Percentiles rank a stretch among this genome's conserved stretches.
phyloP scores from a whole-genome alignment of 2,329 filamentous ascomycete species.

The Epicoccum sorghinum region DNA sequence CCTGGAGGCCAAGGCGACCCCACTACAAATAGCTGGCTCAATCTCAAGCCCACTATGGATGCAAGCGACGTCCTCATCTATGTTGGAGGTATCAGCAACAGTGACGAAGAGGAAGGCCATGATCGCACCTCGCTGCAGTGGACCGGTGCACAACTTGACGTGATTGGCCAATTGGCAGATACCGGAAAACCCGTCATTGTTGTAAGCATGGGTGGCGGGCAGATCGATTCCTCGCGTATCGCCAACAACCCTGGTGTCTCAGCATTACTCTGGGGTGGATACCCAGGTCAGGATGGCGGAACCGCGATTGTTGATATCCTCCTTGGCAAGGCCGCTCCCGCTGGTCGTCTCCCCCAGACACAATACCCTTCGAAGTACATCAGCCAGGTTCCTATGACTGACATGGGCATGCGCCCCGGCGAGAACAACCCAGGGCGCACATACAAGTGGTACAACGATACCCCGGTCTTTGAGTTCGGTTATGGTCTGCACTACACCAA shows the following conservation, averaged over 20 bases:
- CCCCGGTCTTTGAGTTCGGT: slow-evolving; percentile 60
- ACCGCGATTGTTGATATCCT: slow-evolving; percentile 62
- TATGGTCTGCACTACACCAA: slow-evolving; percentile 65
- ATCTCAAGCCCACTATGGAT: slow-evolving; percentile 26
- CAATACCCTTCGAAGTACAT: slow-evolving; percentile 63
- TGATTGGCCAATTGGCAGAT: slow-evolving; percentile 57
- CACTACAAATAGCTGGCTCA: slow-evolving; percentile 32
- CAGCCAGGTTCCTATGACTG: slow-evolving; percentile 58
- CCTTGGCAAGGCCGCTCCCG: slow-evolving; percentile 59
- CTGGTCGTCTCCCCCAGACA: slow-evolving; percentile 62
- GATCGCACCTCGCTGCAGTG: slow-evolving; percentile 61
- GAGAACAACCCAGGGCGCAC: slow-evolving; percentile 59
- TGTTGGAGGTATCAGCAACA: slow-evolving; percentile 62
- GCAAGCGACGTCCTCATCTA: slow-evolving; percentile 61
- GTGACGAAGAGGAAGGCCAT: slow-evolving; percentile 58
- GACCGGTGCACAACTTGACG: slow-evolving; percentile 58
- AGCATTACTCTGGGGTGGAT: slow-evolving; percentile 64
- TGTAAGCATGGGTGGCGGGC: slow-evolving; percentile 59
- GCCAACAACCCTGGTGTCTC: slow-evolving; percentile 56
- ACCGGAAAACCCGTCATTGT: slow-evolving; percentile 60
- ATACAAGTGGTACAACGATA: slow-evolving; percentile 63
- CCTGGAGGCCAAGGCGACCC: slow-evolving; percentile 37
- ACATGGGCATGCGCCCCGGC: slow-evolving; percentile 62
- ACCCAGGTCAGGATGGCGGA: slow-evolving; percentile 67
- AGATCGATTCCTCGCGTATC: slow-evolving; percentile 61